These are phyloP conservation scores for Debaryomyces prosopidis DNA, from an alignment of 805 yeast species.

Conservation along the genomic window DNA sequence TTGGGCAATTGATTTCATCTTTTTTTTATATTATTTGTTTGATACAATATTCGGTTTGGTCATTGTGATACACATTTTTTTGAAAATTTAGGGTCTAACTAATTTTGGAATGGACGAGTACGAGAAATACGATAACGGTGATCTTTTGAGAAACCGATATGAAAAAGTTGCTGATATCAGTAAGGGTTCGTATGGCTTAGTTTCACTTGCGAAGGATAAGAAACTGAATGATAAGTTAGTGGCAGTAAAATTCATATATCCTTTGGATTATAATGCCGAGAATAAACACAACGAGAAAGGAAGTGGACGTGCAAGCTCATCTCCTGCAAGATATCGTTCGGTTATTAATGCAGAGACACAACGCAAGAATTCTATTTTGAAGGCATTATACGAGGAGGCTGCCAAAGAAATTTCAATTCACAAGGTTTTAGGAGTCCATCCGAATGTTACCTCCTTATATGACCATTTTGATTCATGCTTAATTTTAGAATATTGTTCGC, in stretches of 20 bases:
- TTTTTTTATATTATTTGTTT: too few species aligned
- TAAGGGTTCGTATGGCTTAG: constrained; percentile 93
- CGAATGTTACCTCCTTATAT: constrained; percentile 46
- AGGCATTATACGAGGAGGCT: constrained; percentile 52
- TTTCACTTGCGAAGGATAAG: constrained; percentile 79
- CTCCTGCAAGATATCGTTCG: constrained; percentile 35
- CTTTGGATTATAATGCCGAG: constrained; percentile 42
- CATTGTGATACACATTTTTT: background rate
- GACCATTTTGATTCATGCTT: constrained; percentile 55
- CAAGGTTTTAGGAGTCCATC: constrained; percentile 53
- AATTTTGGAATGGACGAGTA: constrained; percentile 36
- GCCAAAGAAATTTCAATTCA: constrained; percentile 68
- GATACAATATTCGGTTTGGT: background rate
- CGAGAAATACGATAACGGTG: constrained; percentile 38
- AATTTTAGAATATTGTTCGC: constrained; percentile 76
- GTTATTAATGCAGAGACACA: constrained; percentile 1
- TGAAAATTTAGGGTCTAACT: background rate
- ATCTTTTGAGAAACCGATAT: constrained; percentile 61
- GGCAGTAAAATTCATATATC: constrained; percentile 84
- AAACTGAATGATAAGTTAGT: constrained; percentile 50
- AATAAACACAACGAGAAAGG: constrained; percentile 15
- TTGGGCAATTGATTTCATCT: too few species aligned
- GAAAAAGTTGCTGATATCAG: constrained; percentile 71
- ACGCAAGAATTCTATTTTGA: constrained; percentile 24
- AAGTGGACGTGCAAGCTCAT: constrained; percentile 29